Conservation (phyloP, 108 stramenopile genomes). For the Thalassiosira profunda region DNA sequence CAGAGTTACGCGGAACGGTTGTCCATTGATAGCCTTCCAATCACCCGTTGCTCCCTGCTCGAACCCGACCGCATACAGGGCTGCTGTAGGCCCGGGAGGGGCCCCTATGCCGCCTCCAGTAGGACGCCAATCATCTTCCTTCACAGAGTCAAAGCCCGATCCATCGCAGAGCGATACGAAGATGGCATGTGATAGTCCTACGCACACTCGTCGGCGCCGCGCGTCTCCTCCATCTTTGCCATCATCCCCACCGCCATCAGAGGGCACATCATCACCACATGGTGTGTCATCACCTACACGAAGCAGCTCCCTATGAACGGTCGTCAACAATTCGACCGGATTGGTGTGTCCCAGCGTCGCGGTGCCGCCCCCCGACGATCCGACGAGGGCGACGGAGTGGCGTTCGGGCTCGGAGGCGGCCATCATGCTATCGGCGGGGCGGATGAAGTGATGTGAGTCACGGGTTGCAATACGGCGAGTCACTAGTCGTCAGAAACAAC, state of each 20-base stretch:
- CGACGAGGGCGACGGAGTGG: conserved; percentile 47
- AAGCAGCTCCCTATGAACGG: conserved; percentile 42
- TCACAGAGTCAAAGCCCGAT: conserved; percentile 52
- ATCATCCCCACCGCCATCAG: no score
- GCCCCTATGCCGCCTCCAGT: background rate
- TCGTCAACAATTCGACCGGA: conserved; percentile 32
- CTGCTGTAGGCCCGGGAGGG: conserved; percentile 19
- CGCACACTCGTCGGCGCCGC: background rate
- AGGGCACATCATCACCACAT: no score
- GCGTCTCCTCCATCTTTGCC: no score
- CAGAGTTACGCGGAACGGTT: conserved; percentile 14
- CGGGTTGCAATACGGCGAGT: no score
- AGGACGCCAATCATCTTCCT: conserved; percentile 15
- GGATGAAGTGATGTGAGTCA: no score
- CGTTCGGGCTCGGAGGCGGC: no score
- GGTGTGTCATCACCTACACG: conserved; percentile 11
- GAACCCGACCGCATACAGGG: conserved; percentile 30
- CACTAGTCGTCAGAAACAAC: no score
- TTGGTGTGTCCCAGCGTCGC: conserved; percentile 67
- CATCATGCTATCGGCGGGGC: no score
- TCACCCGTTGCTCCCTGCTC: background rate
- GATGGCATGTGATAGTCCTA: conserved; percentile 36
- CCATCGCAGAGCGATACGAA: conserved; percentile 54
- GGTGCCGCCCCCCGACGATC: conserved; percentile 63
- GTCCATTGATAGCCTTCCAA: no score